Base-by-base conservation (phyloP, 2,329 filamentous ascomycete species). In the Hysterium pulicare region DNA sequence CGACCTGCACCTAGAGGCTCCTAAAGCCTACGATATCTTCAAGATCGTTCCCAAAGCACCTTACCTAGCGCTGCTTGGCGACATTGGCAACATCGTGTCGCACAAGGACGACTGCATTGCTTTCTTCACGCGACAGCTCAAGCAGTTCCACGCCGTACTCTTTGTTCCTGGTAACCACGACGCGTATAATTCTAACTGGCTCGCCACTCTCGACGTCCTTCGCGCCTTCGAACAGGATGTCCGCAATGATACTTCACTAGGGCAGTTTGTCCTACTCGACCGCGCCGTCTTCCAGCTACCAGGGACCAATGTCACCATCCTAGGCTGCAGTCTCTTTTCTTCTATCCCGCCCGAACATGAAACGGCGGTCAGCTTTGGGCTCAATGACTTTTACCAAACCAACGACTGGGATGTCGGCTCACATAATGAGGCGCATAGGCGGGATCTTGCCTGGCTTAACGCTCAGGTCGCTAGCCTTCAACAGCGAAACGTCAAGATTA, bases 121-220 rank as follows among this genome's bases (percentile, higher is more conserved):
- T 24, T 82, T 82, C 49, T 56, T 82, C 8, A 63, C 55, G 10
- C 51, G 48, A 2, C 77, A 81, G 49, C 69, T 82, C 2, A 23
- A 30, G 2, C 60, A 70, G 5, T 82, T 81, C 49, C 55, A 62
- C 4, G 55, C 64, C 2, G 73, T 82, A 1, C 69, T 82, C 31
- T 67, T 79, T 22, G 65, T 82, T 0, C 57, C 73, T 0, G 77
- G 79, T 0, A 82, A 82, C 49, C 78, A 82, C 52, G 79, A 83
- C 52, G 66, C 76, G 0, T 80, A 75, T 48, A 19, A 19, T 22
- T 19, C 11, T 19, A 20, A 9, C 19, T 36, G 19, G 10, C 6
- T 19, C 2, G 45, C 54, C 0, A 57, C 64, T 0, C 54, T 63
- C 22, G 22, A 34, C 1, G 46, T 49, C 1, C 57, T 75, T 11